phyloP scores from a whole-genome alignment of 495 filamentous ascomycete species.

The Clavariopsis aquatica region DNA sequence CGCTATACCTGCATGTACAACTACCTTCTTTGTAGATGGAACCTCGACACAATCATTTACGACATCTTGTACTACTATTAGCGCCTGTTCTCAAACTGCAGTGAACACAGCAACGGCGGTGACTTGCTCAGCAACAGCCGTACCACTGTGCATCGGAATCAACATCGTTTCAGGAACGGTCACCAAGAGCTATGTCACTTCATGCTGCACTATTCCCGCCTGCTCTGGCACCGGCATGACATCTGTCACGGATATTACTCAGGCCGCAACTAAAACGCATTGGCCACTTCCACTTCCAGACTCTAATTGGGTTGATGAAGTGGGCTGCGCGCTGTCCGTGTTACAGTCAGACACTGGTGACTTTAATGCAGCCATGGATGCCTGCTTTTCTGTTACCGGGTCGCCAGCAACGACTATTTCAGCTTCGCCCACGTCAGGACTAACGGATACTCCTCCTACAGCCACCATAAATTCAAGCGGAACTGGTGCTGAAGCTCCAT shows the following conservation, averaged over 20 bases:
- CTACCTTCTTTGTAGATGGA: neutral
- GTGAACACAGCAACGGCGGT: neutral
- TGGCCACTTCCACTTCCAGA: too few relatives aligned
- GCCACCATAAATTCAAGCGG: too few relatives aligned
- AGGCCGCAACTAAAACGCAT: too few relatives aligned
- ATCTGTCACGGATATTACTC: constrained; percentile 1
- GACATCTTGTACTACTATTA: constrained; percentile 8
- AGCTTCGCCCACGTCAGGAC: too few relatives aligned
- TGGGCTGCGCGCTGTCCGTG: too few relatives aligned
- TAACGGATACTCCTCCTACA: too few relatives aligned
- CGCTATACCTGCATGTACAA: constrained; percentile 1
- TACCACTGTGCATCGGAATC: constrained; percentile 1
- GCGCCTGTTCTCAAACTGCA: neutral
- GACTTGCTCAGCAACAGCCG: neutral
- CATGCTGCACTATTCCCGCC: constrained; percentile 2
- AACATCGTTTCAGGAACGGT: constrained; percentile 1
- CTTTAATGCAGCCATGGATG: too few relatives aligned
- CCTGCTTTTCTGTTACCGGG: too few relatives aligned
- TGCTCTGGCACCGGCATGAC: constrained; percentile 11
- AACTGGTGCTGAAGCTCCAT: too few relatives aligned
- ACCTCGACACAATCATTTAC: neutral
- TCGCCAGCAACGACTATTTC: too few relatives aligned
- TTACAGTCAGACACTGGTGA: too few relatives aligned
- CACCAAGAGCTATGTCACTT: constrained; percentile 4
- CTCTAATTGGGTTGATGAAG: too few relatives aligned